Conservation (phyloP, 1,284 basidiomycete species). For the Flammula alnicola region DNA sequence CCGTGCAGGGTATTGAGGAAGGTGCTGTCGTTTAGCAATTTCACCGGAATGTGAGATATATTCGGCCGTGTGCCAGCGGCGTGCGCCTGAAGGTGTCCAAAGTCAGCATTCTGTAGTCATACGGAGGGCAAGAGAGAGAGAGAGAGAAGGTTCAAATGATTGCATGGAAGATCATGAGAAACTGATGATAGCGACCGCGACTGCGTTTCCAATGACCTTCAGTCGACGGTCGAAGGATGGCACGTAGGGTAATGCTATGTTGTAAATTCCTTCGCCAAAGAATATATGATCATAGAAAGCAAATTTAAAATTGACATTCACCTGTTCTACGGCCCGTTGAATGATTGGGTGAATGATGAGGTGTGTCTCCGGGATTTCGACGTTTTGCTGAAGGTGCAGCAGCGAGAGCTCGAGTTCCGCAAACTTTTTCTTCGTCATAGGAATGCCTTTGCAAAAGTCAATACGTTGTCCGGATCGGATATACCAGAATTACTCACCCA, state of each 20-base stretch:
- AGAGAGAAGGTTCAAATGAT: too few species aligned
- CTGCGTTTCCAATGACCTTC: too few species aligned
- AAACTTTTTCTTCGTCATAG: slow-evolving; percentile 99
- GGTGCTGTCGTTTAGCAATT: slow-evolving; percentile 81
- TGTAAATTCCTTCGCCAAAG: too few species aligned
- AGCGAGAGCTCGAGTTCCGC: slow-evolving; percentile 97
- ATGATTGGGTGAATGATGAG: slow-evolving; percentile 92
- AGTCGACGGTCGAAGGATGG: too few species aligned
- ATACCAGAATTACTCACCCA: slow-evolving; percentile 58
- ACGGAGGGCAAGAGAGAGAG: too few species aligned
- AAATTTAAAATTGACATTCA: slow-evolving; percentile 26
- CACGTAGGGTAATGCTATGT: too few species aligned
- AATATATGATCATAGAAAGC: too few species aligned
- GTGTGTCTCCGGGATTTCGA: slow-evolving; percentile 97
- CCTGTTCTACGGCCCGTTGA: slow-evolving; percentile 84
- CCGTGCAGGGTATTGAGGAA: slow-evolving; percentile 95
- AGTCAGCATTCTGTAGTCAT: too few species aligned
- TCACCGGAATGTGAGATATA: slow-evolving; percentile 77
- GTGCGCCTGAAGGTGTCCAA: slow-evolving; percentile 66
- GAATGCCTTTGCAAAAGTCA: slow-evolving; percentile 81
- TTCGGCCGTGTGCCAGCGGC: slow-evolving; percentile 64
- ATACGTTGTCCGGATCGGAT: slow-evolving; percentile 8
- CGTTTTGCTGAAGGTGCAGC: slow-evolving; percentile 96
- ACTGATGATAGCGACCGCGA: too few species aligned
- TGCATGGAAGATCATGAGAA: too few species aligned